Conservation (phyloP, 1,139 yeast genomes). For the Geotrichum siamense region DNA sequence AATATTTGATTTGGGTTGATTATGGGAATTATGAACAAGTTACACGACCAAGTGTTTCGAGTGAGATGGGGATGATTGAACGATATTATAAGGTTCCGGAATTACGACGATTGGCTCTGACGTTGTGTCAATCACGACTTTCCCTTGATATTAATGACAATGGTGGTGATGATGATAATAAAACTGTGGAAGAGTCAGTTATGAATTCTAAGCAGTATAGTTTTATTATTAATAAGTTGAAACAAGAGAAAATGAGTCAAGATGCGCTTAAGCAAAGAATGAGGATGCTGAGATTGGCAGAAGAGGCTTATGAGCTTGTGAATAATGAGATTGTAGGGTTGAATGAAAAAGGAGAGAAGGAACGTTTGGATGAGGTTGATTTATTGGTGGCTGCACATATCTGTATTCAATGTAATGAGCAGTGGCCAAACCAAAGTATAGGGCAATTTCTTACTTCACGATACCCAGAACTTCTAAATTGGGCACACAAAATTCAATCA, state of each 20-base stretch:
- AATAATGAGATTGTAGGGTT: not conserved
- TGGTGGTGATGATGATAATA: not conserved
- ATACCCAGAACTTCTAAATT: slow-evolving; percentile 20
- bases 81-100: slow-evolving; percentile 74
- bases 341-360: not conserved
- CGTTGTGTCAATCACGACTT: not conserved
- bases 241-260: not conserved
- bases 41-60: slow-evolving; percentile 54
- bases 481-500: not conserved
- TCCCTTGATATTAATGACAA: not conserved
- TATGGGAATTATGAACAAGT: slow-evolving; percentile 51
- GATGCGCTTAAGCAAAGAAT: slow-evolving; percentile 48
- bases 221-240: not conserved
- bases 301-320: slow-evolving; percentile 30
- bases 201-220: not conserved
- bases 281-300: slow-evolving; percentile 43
- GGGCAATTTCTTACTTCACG: slow-evolving; percentile 22
- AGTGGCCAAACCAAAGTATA: slow-evolving; percentile 23
- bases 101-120: not conserved
- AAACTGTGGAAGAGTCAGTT: not conserved
- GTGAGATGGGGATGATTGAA: slow-evolving; percentile 51
- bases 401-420: slow-evolving; percentile 21
- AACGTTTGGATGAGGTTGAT: slow-evolving; percentile 20
- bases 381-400: slow-evolving; percentile 28
- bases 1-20: not conserved